These are phyloP conservation scores for Ceriops tagal DNA, from an alignment of 345 rosid genomes.

Conservation along the genomic window DNA sequence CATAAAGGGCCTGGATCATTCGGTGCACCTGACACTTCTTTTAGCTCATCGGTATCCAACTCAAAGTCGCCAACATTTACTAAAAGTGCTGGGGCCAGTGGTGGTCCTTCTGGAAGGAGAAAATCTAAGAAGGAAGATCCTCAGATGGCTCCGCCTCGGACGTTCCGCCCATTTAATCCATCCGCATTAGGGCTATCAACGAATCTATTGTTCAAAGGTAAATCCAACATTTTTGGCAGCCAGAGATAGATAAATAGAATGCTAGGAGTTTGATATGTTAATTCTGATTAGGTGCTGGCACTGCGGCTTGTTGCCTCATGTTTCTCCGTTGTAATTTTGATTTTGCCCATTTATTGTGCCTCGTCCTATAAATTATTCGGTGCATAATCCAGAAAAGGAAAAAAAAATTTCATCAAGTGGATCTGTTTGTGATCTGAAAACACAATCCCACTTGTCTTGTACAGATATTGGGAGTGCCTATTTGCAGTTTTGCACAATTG, in stretches of 20 bases:
- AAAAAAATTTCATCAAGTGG: neutral
- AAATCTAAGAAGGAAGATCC: constrained; percentile 40
- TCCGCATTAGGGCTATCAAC: constrained; percentile 51
- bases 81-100: constrained; percentile 28
- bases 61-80: constrained; percentile 38
- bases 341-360: constrained; percentile 23
- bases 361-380: constrained; percentile 18
- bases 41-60: constrained; percentile 32
- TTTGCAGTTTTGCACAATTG: neutral
- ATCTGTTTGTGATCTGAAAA: constrained; percentile 8
- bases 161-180: constrained; percentile 49
- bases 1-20: constrained; percentile 43
- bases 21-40: constrained; percentile 38
- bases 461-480: constrained; percentile 5
- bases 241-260: constrained; percentile 27
- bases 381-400: constrained; percentile 11
- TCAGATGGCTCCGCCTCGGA: constrained; percentile 43
- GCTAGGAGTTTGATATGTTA: neutral
- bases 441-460: constrained; percentile 3
- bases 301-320: constrained; percentile 5
- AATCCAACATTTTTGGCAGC: constrained; percentile 50
- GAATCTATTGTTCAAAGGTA: constrained; percentile 52
- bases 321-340: neutral
- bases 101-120: constrained; percentile 40
- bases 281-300: no score